Conservation (phyloP, 2,329 filamentous ascomycete species). For the Trichoderma citrinoviride region DNA sequence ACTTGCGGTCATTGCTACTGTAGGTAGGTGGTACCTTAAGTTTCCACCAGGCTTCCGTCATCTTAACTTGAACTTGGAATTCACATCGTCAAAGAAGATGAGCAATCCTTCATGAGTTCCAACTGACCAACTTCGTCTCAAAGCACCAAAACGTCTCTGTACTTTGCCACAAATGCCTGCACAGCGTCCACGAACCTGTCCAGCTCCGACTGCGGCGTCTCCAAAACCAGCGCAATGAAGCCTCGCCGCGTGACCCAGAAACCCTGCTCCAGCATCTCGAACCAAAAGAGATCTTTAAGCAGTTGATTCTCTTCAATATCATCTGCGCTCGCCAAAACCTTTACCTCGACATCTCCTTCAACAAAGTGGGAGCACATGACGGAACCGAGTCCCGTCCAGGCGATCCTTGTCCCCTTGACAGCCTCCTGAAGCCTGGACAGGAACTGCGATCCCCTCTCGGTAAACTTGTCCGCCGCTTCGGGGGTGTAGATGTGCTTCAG, state of each 20-base stretch:
- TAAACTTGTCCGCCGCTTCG: slow-evolving; percentile 34
- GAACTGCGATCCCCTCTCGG: slow-evolving; percentile 33
- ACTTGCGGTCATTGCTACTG: not conserved
- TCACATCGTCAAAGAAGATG: not conserved
- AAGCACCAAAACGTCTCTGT: slow-evolving; percentile 25
- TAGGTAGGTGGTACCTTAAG: not conserved
- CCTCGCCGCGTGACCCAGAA: slow-evolving; percentile 45
- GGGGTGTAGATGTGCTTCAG: slow-evolving; percentile 38
- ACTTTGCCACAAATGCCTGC: slow-evolving; percentile 34
- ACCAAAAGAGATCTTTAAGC: slow-evolving; percentile 45
- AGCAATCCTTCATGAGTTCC: not conserved
- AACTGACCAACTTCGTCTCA: not conserved
- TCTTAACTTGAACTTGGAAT: no score
- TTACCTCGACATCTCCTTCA: slow-evolving; percentile 25
- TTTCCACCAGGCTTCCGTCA: no score
- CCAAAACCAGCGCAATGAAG: slow-evolving; percentile 41
- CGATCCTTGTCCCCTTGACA: slow-evolving; percentile 37
- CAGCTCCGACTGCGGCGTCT: slow-evolving; percentile 39
- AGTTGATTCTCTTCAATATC: slow-evolving; percentile 34
- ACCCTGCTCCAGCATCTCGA: slow-evolving; percentile 45
- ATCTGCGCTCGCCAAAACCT: slow-evolving; percentile 30
- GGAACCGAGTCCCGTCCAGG: slow-evolving; percentile 39
- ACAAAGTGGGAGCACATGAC: slow-evolving; percentile 40
- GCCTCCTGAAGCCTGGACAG: slow-evolving; percentile 32
- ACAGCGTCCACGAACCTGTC: slow-evolving; percentile 42